A percentile compares a stretch with the other conserved stretches of the same genome.
Evolutionary conservation across 345 rosid species (phyloP).

Genomic region (Bruguiera parviflora): DNA sequence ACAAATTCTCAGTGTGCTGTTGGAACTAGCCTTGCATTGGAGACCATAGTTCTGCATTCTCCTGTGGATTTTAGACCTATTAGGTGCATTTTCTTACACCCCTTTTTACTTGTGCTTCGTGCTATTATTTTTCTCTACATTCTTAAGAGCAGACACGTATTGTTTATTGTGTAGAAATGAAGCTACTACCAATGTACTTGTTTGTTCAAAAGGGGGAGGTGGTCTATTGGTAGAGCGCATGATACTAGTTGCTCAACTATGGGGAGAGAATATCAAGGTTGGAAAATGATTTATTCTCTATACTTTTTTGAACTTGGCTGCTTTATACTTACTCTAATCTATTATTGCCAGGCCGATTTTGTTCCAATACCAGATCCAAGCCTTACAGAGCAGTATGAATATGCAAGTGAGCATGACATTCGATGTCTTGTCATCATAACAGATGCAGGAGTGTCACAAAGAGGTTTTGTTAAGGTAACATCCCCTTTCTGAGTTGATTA

Average conservation of each 20-base stretch:
- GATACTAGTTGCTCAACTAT: constrained; percentile 82
- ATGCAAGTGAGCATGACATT: constrained; percentile 86
- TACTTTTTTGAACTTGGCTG: constrained; percentile 5
- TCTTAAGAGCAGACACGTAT: constrained; percentile 1
- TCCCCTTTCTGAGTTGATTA: background rate
- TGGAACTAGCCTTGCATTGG: constrained; percentile 85
- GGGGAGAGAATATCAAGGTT: constrained; percentile 92
- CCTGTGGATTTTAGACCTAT: constrained; percentile 58
- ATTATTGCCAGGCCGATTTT: constrained; percentile 65
- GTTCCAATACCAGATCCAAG: constrained; percentile 90
- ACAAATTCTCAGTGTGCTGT: constrained; percentile 82
- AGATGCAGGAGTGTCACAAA: constrained; percentile 67
- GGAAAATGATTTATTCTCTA: constrained; percentile 8
- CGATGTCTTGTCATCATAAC: constrained; percentile 82
- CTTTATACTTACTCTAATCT: constrained; percentile 18
- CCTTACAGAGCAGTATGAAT: constrained; percentile 93
- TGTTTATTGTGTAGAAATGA: constrained; percentile 54
- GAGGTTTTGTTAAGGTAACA: constrained; percentile 72
- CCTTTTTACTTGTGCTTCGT: background rate
- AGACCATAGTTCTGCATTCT: constrained; percentile 68
- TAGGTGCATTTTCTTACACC: constrained; percentile 40
- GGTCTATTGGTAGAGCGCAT: constrained; percentile 89
- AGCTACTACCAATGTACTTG: constrained; percentile 55
- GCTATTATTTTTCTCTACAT: constrained; percentile 1
- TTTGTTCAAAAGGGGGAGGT: constrained; percentile 98